Percentiles rank a stretch among this genome's conserved stretches.
phyloP scores from a whole-genome alignment of 2,329 filamentous ascomycete genomes.

The Trichoderma sp. region DNA sequence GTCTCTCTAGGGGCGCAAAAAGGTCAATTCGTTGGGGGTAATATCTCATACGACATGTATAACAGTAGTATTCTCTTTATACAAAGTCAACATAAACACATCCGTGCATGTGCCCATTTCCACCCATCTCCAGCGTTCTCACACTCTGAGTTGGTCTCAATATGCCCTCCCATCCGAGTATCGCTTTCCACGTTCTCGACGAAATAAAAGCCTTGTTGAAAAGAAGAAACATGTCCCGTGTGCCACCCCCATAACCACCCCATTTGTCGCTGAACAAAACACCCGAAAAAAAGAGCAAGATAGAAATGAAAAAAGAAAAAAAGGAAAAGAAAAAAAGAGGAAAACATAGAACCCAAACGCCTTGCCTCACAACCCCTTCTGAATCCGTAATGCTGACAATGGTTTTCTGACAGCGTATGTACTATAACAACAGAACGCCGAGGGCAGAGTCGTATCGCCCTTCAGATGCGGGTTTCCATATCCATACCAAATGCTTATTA shows the following conservation, averaged over 20 bases:
- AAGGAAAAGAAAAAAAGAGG: not conserved
- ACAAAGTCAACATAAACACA: not conserved
- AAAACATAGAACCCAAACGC: slow-evolving; percentile 1
- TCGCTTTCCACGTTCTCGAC: not conserved
- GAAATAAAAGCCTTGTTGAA: not conserved
- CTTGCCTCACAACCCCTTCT: slow-evolving; percentile 1
- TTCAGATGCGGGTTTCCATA: slow-evolving; percentile 22
- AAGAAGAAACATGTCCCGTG: not conserved
- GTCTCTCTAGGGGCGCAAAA: not conserved
- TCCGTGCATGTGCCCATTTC: not conserved
- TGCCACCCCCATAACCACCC: not conserved
- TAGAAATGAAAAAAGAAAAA: not conserved
- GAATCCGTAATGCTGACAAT: slow-evolving; percentile 19
- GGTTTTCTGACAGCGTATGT: slow-evolving; percentile 11
- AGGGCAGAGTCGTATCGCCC: slow-evolving; percentile 24
- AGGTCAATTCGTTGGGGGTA: not conserved
- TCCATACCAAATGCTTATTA: slow-evolving; percentile 22
- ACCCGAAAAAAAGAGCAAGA: not conserved
- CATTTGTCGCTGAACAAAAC: not conserved
- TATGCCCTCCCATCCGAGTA: not conserved
- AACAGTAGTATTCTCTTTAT: not conserved
- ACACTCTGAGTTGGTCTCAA: not conserved
- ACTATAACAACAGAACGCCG: slow-evolving; percentile 23
- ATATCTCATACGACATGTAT: not conserved
- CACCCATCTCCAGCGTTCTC: not conserved